These are phyloP conservation scores for Apiotrichum veenhuisii DNA, from an alignment of 1,284 basidiomycete genomes.

Conservation along the genomic window DNA sequence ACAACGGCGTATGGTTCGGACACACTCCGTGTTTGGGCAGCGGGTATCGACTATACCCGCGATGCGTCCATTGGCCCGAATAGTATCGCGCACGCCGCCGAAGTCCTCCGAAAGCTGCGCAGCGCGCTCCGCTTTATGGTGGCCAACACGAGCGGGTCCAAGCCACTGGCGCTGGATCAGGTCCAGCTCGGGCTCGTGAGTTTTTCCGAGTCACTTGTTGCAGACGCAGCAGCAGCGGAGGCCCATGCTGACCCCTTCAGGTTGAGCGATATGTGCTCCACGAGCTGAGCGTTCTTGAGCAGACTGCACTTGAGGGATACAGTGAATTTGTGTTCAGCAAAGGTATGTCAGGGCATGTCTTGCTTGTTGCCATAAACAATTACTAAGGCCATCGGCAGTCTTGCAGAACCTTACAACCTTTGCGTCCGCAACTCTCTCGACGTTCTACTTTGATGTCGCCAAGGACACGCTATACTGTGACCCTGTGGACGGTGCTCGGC, in stretches of 20 bases:
- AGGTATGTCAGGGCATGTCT: constrained; percentile 54
- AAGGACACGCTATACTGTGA: constrained; percentile 90
- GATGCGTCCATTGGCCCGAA: constrained; percentile 82
- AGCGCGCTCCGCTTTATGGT: constrained; percentile 87
- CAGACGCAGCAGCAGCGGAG: background rate
- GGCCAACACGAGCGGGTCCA: constrained; percentile 63
- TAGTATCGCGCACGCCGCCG: constrained; percentile 71
- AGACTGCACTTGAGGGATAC: constrained; percentile 65
- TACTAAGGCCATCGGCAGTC: constrained; percentile 55
- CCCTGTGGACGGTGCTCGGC: constrained; percentile 54
- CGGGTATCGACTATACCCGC: constrained; percentile 82
- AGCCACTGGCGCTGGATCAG: constrained; percentile 16
- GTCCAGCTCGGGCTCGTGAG: constrained; percentile 32
- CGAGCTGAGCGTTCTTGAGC: constrained; percentile 71
- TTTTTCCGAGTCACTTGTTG: constrained; percentile 10
- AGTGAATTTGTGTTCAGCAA: constrained; percentile 74
- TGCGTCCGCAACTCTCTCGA: constrained; percentile 55
- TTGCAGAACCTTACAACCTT: constrained; percentile 51
- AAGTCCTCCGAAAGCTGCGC: constrained; percentile 78
- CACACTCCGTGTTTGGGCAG: constrained; percentile 84
- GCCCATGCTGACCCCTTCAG: constrained; percentile 51
- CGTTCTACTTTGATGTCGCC: constrained; percentile 79
- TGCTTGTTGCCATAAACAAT: constrained; percentile 8
- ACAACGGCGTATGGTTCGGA: constrained; percentile 81
- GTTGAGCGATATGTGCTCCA: constrained; percentile 81